Base-by-base conservation (phyloP, 768 basidiomycete species). In the Lactifluus volemus region DNA sequence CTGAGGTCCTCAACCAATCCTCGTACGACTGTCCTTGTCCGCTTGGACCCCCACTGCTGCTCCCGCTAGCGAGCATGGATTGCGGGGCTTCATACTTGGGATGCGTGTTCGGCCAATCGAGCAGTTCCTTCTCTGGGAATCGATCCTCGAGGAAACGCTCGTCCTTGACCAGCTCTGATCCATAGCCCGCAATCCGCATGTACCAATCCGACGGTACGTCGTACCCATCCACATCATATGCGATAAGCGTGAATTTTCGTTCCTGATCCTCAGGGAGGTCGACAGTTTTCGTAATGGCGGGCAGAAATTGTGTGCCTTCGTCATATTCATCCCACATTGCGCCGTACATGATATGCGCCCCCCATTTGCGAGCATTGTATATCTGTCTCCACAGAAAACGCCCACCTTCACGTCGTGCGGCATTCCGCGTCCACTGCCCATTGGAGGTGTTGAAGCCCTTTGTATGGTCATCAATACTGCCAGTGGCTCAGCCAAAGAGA, bases 311-410 rank as follows among this genome's bases (percentile, higher is more conserved):
- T 0, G 90, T 92, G 41, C 91, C 90, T 76, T 91, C 88, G 66
- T 92, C 89, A 64, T 91, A 91, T 71, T 91, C 90, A 67, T 92
- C 90, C 88, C 90, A 92, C 89, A 91, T 92, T 7, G 89, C 88
- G 25, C 86, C 85, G 63, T 92, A 92, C 55, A 91, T 80, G 7
- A 74, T 84, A 19, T 82, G 79, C 7, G 80, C 83, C 32, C 86
- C 83, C 32, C 79, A 78, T 49, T 78, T 75, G 30, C 79, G 80
- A 12, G 83, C 85, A 67, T 91, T 85, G 74, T 79, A 82, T 5
- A 92, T 74, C 69, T 92, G 89, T 58, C 82, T 77, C 87, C 89
- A 93, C 50, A 93, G 69, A 71, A 92, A 92, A 32, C 77, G 79
- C 1, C 91, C 91, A 3, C 88, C 88, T 21, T 84, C 78, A 4